phyloP scores from a whole-genome alignment of 2,329 filamentous ascomycete genomes.

The Leptographium flavum region DNA sequence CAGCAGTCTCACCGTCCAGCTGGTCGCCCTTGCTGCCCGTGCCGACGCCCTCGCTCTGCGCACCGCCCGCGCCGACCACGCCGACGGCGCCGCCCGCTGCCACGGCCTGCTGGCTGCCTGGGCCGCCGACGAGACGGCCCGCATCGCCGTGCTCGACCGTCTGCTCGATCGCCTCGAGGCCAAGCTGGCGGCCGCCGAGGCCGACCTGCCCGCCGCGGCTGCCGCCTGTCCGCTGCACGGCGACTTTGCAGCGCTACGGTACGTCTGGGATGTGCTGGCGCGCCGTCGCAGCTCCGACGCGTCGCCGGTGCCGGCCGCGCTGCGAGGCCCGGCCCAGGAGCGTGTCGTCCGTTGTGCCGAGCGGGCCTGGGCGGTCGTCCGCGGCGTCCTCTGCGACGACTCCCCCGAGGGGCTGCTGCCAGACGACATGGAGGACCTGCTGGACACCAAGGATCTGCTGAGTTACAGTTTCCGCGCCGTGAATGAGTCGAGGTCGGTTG shows the following conservation, averaged over 20 bases:
- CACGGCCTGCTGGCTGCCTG: slow-evolving; percentile 56
- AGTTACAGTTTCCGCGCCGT: slow-evolving; percentile 92
- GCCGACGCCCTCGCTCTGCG: slow-evolving; percentile 45
- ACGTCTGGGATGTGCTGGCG: slow-evolving; percentile 37
- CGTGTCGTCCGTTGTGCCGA: slow-evolving; percentile 47
- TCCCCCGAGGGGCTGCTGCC: slow-evolving; percentile 82
- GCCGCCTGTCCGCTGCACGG: slow-evolving; percentile 54
- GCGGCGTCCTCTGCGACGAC: slow-evolving; percentile 73
- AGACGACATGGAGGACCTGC: slow-evolving; percentile 57
- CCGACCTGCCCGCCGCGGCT: slow-evolving; percentile 52
- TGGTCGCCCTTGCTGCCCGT: slow-evolving; percentile 32
- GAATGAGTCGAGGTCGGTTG: slow-evolving; percentile 72
- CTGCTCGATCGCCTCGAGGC: slow-evolving; percentile 48
- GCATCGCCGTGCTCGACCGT: slow-evolving; percentile 36
- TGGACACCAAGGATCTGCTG: slow-evolving; percentile 75
- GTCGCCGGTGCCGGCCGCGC: slow-evolving; percentile 19
- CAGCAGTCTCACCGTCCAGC: slow-evolving; percentile 16
- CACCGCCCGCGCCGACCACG: slow-evolving; percentile 79
- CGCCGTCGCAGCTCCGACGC: slow-evolving; percentile 22
- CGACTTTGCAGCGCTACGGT: slow-evolving; percentile 51
- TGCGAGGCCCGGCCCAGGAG: slow-evolving; percentile 30
- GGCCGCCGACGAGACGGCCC: slow-evolving; percentile 23
- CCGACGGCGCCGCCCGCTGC: slow-evolving; percentile 73
- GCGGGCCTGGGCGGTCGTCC: slow-evolving; percentile 64
- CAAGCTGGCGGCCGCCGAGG: slow-evolving; percentile 48